Evolutionary conservation across 345 rosid genomes (phyloP).

Genomic region (Eucalyptus sideroxylon): DNA sequence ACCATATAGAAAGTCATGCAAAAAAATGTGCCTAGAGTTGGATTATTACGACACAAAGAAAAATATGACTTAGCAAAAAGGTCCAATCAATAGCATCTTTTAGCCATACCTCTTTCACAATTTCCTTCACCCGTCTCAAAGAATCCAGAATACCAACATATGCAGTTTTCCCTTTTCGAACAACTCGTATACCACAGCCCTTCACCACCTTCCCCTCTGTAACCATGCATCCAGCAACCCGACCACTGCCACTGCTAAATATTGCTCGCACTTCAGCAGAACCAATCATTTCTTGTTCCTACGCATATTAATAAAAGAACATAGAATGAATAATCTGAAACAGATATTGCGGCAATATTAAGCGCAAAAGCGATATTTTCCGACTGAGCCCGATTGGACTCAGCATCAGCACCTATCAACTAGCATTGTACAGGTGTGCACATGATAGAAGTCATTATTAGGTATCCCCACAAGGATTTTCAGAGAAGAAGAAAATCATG

Average conservation of each 20-base stretch:
- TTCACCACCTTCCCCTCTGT: constrained; percentile 76
- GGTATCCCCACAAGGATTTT: background rate
- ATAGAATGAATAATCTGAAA: background rate
- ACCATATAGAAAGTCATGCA: background rate
- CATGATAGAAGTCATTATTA: background rate
- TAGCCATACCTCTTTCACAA: constrained; percentile 72
- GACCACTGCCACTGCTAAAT: constrained; percentile 97
- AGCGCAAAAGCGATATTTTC: constrained; percentile 1
- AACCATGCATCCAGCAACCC: constrained; percentile 98
- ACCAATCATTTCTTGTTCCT: constrained; percentile 87
- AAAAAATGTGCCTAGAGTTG: background rate
- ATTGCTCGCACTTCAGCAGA: constrained; percentile 81
- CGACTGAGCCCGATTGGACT: background rate
- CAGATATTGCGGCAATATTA: background rate
- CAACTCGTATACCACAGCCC: constrained; percentile 77
- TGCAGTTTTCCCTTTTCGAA: constrained; percentile 53
- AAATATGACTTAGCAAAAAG: background rate
- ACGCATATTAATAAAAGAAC: constrained; percentile 1
- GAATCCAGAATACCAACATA: constrained; percentile 77
- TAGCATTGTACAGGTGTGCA: background rate
- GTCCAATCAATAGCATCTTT: background rate
- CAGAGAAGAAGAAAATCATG: background rate
- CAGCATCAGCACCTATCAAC: background rate
- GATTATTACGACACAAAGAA: background rate
- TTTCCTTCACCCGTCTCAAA: constrained; percentile 81